Evolutionary conservation across 192 early-diverging fungal species (phyloP), one percentile per base, ranked within the genome.

Genomic region (Podila epigama): DNA sequence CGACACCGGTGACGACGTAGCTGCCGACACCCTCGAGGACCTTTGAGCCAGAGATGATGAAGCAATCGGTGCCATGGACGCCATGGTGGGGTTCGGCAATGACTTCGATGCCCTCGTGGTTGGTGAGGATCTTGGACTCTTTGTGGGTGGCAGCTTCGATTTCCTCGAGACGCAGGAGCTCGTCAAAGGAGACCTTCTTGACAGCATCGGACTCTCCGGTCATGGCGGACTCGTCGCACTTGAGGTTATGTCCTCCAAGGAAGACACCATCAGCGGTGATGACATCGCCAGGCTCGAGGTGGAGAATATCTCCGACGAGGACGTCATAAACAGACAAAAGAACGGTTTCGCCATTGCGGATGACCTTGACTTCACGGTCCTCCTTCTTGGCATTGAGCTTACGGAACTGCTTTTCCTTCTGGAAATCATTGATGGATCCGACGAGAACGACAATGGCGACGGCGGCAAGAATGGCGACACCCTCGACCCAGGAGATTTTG

Each of bases 151-250:
- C 65, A 20, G 54, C 54, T 32, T 77, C 66, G 37, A 31, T 31
- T 29, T 77, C 66, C 29, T 63, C 60, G 0, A 77, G 60, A 6
- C 39, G 33, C 39, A 50, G 70, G 62, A 80, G 82, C 22, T 86
- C 83, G n/a, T 87, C 88, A 39, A 81, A 75, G 1, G 81, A 63
- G 55, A 83, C 82, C 79, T 99, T 99, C 41, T 88, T 84, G 39
- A 98, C 87, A 11, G 95, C 88, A 78, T 95, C 88, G 18, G 93
- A 86, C 79, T 99, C 97, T 58, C 97, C 97, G 0, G 95, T 98
- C 39, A 93, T 86, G 8, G 95, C 88, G 50, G 91, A 93, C 80
- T 99, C 97, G 69, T 99, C 97, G 67, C 89, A 91, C 48, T 86
- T 82, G 51, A 98, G 81, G 66, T 94, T 94, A 60, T 92, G 92